Evolutionary conservation across 495 filamentous ascomycete species (phyloP).

Genomic region (Ascodesmis nigricans): DNA sequence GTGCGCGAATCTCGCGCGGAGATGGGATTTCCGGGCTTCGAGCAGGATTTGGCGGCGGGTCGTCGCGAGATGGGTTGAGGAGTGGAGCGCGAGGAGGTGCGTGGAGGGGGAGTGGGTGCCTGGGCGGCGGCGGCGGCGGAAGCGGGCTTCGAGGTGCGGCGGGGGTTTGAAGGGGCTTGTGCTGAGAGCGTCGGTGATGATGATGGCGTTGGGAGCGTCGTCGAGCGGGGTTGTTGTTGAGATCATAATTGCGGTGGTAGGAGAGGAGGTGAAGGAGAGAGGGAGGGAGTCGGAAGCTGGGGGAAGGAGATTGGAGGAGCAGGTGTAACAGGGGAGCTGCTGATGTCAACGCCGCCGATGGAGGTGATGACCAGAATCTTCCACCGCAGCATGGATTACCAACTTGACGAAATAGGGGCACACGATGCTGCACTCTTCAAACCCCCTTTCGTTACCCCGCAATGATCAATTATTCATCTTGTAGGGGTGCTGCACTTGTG

Average conservation of each 20-base stretch:
- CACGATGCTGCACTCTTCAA: no score
- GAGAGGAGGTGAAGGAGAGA: neutral
- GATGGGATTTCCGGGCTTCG: slow-evolving; percentile 74
- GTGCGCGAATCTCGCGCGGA: slow-evolving; percentile 83
- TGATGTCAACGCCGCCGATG: no score
- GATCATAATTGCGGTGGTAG: neutral
- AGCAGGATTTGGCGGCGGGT: slow-evolving; percentile 31
- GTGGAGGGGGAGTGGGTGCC: slow-evolving; percentile 12
- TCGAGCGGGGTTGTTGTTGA: slow-evolving; percentile 1
- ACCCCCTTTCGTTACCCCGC: no score
- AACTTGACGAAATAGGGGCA: no score
- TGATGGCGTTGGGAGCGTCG: slow-evolving; percentile 1
- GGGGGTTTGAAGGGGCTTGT: slow-evolving; percentile 21
- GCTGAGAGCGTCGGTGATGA: no score
- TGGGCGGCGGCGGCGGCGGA: slow-evolving; percentile 14
- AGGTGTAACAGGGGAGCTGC: no score
- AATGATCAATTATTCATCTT: no score
- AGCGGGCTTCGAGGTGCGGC: slow-evolving; percentile 18
- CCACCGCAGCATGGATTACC: no score
- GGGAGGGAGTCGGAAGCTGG: neutral
- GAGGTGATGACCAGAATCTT: no score
- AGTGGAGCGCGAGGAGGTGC: slow-evolving; percentile 2
- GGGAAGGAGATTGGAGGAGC: neutral
- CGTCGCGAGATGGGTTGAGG: slow-evolving; percentile 14
- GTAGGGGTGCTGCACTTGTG: no score